Evolutionary conservation across 768 basidiomycete genomes (phyloP), one percentile per base, ranked within the genome.

Genomic region (Pisolithus marmoratus): DNA sequence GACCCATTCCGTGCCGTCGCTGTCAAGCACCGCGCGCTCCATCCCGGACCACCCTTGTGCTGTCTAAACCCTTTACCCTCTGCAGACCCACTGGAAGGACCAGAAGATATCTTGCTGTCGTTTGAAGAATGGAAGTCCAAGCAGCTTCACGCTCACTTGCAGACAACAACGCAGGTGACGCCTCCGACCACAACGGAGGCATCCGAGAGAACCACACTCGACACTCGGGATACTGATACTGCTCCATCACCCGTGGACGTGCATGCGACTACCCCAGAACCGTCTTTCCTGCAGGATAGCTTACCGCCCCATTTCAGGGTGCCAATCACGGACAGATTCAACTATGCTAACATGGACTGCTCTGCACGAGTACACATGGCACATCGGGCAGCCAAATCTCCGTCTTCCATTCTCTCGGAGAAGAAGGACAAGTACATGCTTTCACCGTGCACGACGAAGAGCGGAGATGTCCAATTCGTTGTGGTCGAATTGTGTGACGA

Each of bases 401-500:
- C 90, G 0, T 82, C 85, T 0, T 80, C 89, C 1, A 89, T 99
- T 50, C 78, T 99, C 8, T 87, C 89, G 26, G 85, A 83, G 29
- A 94, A 93, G 70, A 87, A 86, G 64, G 95, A 98, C 68, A 74
- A 84, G 57, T 98, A 98, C 75, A 95, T 98, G 96, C 85, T 97
- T 59, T 91, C 87, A 50, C 95, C 94, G 0, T 99, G 96, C 62
- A 73, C 74, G 15, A 71, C 74, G 11, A 81, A 80, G 29, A 45
- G 54, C 36, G 52, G 51, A 51, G 47, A 65, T 54, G 65, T 71
- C 5, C 84, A 89, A 58, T 97, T 85, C 69, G 87, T 98, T 31
- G 84, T 96, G 31, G 86, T 98, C 42, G 96, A 99, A 68, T 81
- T 98, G 15, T 99, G 96, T 72, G 95, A 98, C 58, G 96, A 98